Evolutionary conservation across 148 eudicot species (phyloP), one percentile per base, ranked within the genome.

Genomic region (Rhododendron henanense): DNA sequence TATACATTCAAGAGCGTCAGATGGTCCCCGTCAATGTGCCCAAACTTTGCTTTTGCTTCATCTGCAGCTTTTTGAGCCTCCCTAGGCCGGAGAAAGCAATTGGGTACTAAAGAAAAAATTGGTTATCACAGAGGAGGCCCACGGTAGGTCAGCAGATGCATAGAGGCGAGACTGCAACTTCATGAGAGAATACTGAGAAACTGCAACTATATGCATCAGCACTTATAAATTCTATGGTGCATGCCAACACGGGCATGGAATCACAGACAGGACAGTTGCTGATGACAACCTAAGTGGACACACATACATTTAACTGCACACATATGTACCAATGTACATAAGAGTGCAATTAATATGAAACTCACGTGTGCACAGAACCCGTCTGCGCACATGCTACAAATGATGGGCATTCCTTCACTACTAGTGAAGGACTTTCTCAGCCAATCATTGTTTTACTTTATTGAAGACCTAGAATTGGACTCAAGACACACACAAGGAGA

Each of bases 141-240:
- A 93, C 91, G 91, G 99, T 89, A 93, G 96, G 99, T 97, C 99
- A 96, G 98, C 98, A 94, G 99, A 97, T 93, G 97, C 95, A 96
- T 96, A 96, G 94, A 95, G 96, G 93, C 94, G 93, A 93, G 95
- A 94, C 90, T 88, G 93, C 91, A 96, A 94, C 99, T 94, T 94
- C 90, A 95, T 92, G 94, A 94, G 94, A 95, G 97, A 96, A 96
- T 90, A 96, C 98, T 96, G 97, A 95, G 94, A 94, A 93, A 96
- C 91, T 94, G 95, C 94, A 95, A 88, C 97, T 95, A 95, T 90
- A 94, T 93, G 93, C 99, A 95, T 95, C 98, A 96, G 97, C 98
- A 95, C 94, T 93, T 90, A 93, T 91, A 93, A 89, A 93, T 88
- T 90, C 96, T 92, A 93, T 90, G 98, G 95, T 88, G 86, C 98